Evolutionary conservation across 176 grass and related monocot genomes (phyloP), one percentile per base, ranked within the genome.

Genomic region (Paspalum notatum): DNA sequence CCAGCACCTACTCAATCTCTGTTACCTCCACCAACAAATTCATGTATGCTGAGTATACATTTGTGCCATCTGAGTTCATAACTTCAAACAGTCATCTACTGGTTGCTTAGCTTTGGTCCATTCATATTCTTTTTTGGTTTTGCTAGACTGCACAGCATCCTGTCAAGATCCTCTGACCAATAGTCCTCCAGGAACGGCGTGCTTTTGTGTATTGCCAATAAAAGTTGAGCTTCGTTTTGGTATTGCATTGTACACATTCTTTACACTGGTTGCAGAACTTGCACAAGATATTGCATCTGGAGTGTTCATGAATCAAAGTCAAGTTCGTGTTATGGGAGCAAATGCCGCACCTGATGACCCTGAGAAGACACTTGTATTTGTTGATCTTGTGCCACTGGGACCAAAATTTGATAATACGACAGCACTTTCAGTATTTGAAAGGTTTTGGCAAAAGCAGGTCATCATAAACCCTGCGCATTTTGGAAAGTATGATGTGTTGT

Each of bases 271-370:
- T 32, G 75, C 89, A 13, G 84, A 93, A 25, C 87, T 99, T 81
- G 82, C 97, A 39, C 84, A 88, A 88, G 87, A 99, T 86, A 91
- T 96, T 70, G 87, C 97, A 75, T 90, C 81, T 79, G 93, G 92
- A 72, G 82, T 93, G 81, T 52, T 84, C 70, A 89, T 99, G 86
- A 88, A 93, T 42, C 97, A 93, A 72, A 88, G 67, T 82, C 93
- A 99, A 88, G 93, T 99, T 48, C 97, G 89, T 43, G 73, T 99
- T 71, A 99, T 99, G 97, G 97, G 97, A 62, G 97, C 97, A 71
- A 99, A 99, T 82, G 84, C 93, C 58, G 91, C 93, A 71, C 81
- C 60, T 74, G 90, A 91, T 49, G 86, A 90, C 18, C 84, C 89
- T 77, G 87, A 93, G 66, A 99, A 99, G 82, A 99, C 93, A 61